Evolutionary conservation across 257 asterid genomes (phyloP).

Genomic region (Solanum sejunctum): DNA sequence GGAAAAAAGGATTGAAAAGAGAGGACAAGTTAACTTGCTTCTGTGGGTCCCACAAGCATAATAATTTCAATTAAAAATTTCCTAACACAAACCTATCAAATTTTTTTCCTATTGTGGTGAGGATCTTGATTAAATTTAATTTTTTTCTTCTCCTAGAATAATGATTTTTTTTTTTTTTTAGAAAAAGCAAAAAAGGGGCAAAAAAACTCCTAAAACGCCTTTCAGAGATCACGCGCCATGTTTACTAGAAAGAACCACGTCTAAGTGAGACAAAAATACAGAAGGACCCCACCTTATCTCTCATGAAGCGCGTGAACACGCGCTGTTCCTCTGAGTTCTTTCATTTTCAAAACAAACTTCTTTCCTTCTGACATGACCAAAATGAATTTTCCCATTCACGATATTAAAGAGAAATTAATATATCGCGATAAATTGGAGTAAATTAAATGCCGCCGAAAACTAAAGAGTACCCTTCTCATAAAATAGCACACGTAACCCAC

Average conservation of each 20-base stretch:
- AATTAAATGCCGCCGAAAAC: slow-evolving; percentile 13
- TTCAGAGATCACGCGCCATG: neutral
- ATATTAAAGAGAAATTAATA: neutral
- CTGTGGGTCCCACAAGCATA: neutral
- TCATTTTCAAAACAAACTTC: neutral
- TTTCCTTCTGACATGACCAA: neutral
- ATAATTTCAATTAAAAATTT: neutral
- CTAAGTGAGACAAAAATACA: neutral
- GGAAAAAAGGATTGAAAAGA: neutral
- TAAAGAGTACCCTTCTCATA: neutral
- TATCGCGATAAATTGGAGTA: slow-evolving; percentile 3
- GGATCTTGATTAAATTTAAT: neutral
- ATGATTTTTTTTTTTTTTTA: neutral
- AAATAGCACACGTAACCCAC: neutral
- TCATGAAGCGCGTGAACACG: neutral
- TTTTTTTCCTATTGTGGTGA: neutral
- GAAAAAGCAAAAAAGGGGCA: neutral
- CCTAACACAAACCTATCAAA: neutral
- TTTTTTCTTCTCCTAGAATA: neutral
- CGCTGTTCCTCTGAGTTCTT: neutral
- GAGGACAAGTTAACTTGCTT: neutral
- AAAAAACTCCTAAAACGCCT: neutral
- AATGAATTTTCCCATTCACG: neutral
- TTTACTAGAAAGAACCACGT: neutral
- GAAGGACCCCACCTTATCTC: slow-evolving; percentile 1